Conservation (phyloP, 2,329 filamentous ascomycete species). For the Leptoxyphium fumago region DNA sequence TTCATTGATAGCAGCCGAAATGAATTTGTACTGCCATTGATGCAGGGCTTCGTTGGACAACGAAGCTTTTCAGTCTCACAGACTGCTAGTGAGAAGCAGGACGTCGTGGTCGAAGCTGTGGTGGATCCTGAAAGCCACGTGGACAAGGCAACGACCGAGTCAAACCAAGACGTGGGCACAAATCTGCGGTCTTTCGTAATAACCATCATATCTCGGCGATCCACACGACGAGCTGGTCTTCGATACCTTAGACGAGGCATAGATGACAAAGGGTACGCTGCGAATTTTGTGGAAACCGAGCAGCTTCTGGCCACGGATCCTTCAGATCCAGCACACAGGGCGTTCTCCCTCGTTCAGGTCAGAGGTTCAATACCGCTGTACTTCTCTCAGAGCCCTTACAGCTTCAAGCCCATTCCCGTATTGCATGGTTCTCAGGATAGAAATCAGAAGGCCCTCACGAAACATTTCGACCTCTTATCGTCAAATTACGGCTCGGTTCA, state of each 20-base stretch:
- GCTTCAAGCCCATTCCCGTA: slow-evolving; percentile 72
- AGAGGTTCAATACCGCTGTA: slow-evolving; percentile 87
- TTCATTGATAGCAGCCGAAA: slow-evolving; percentile 64
- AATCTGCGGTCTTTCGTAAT: slow-evolving; percentile 47
- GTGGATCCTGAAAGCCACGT: slow-evolving; percentile 8
- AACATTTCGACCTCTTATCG: slow-evolving; percentile 59
- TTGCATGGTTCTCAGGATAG: slow-evolving; percentile 66
- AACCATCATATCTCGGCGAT: slow-evolving; percentile 85
- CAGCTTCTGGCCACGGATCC: slow-evolving; percentile 66
- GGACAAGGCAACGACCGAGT: slow-evolving; percentile 5
- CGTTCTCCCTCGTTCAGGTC: slow-evolving; percentile 75
- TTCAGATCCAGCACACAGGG: slow-evolving; percentile 47
- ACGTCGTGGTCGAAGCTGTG: slow-evolving; percentile 12
- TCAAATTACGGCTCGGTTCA: slow-evolving; percentile 63
- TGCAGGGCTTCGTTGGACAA: slow-evolving; percentile 92
- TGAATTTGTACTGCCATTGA: slow-evolving; percentile 59
- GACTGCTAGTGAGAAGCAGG: slow-evolving; percentile 12
- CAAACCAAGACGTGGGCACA: slow-evolving; percentile 2
- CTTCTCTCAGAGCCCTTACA: slow-evolving; percentile 90
- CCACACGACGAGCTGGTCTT: slow-evolving; percentile 70
- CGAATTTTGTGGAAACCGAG: slow-evolving; percentile 89
- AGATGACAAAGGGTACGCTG: slow-evolving; percentile 75
- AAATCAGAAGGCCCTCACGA: slow-evolving; percentile 64
- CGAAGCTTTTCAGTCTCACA: slow-evolving; percentile 46
- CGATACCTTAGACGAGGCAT: slow-evolving; percentile 82